Base-by-base conservation (phyloP, 1,139 yeast species). In the Hanseniaspora uvarum region DNA sequence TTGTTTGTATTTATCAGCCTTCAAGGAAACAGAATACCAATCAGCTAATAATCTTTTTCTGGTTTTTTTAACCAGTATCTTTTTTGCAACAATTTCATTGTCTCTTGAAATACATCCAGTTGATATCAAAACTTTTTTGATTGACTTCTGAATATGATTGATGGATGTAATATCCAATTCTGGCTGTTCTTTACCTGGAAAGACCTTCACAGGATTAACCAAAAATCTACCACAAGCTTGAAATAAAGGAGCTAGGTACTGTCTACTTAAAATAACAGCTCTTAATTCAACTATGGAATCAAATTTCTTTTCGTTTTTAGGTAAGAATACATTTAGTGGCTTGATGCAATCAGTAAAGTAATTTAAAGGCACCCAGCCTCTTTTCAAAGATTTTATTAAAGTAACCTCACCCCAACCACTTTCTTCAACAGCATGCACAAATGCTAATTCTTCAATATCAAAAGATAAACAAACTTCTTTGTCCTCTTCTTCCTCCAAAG, bases 351-450 rank as follows among this genome's bases (percentile, higher is more conserved):
- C 86, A 43, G 83, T 75, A 62, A 89, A 92, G 68, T 87, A 92
- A 66, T 89, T 89, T 75, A 89, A 83, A 1, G 98, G 98, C 18
- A 92, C 87, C 98, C 98, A 92, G 28, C 98, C 98, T 57, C 96
- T 75, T 60, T 78, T 77, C 55, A 86, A 77, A 6, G 85, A 75
- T 53, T 80, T 80, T 18, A 83, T 67, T 49, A 86, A 68, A 0
- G 96, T 88, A 2, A 89, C 97, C 67, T 92, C 97, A 56, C 96
- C 96, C 98, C 98, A 92, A 1, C 97, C 98, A 18, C 95, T 83
- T 54, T 85, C 82, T 67, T 92, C 97, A 31, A 88, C 79, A 10
- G 89, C 79, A 65, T 89, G 96, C 7, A 92, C 85, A 65, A 87
- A 83, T 0, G 92, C 95, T 56, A 87, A 71, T 62, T 88, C 96